Percentiles rank a stretch among this genome's conserved stretches.
Conservation (phyloP, 441 rosid genomes). For the Rhodomyrtus psidioides region DNA sequence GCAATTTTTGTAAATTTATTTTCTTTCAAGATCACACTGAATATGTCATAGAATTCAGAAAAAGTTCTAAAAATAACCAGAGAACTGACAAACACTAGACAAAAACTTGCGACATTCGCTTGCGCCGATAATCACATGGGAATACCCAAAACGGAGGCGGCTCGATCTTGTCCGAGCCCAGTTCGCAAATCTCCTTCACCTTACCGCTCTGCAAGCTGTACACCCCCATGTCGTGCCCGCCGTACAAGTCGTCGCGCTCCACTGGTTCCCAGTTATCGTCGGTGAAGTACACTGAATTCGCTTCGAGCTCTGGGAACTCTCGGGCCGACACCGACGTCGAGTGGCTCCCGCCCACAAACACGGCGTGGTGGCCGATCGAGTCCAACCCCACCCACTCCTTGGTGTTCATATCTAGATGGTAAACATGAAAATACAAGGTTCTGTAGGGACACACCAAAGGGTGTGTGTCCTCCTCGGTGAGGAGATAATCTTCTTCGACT, state of each 20-base stretch:
- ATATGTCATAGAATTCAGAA: too few relatives aligned
- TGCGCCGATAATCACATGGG: not conserved
- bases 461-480: not conserved
- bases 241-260: constrained; percentile 13
- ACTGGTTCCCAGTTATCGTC: constrained; percentile 19
- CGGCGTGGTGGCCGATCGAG: constrained; percentile 1
- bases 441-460: constrained; percentile 15
- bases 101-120: not conserved
- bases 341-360: constrained; percentile 28
- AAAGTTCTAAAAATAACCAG: too few relatives aligned
- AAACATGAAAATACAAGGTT: constrained; percentile 13
- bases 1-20: not conserved
- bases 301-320: not conserved
- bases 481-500: constrained; percentile 1
- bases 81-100: not conserved
- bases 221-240: constrained; percentile 30
- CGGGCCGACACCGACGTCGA: constrained; percentile 4
- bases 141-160: constrained; percentile 26
- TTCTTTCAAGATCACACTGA: not conserved
- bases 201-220: constrained; percentile 9
- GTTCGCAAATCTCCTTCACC: not conserved
- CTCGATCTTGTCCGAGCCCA: not conserved
- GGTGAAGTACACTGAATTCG: constrained; percentile 18
- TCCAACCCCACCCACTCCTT: constrained; percentile 9
- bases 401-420: constrained; percentile 5